Evolutionary conservation across 371 early-diverging fungal genomes (phyloP), one percentile per base, ranked within the genome.

Genomic region (Blastocladiella emersonii): DNA sequence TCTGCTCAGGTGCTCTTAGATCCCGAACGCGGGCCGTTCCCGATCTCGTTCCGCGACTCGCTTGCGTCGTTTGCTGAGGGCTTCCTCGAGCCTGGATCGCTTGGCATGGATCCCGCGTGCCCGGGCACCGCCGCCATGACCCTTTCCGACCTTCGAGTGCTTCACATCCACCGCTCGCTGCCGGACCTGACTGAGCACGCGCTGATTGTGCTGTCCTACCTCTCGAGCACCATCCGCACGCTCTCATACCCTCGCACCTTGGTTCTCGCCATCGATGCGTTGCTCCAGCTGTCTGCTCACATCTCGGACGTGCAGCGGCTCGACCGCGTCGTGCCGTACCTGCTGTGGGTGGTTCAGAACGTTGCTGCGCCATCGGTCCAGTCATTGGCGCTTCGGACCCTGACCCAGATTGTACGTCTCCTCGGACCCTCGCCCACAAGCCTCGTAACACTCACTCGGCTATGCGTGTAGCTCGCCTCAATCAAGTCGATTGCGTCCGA

Each of bases 291-390:
- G 6, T 80, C 81, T 7, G 75, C 80, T 34, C 79, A 86, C 63
- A 66, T 91, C 1, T 68, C 82, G 0, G 92, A 91, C 64, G 85
- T 84, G 62, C 78, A 84, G 37, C 83, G 84, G 48, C 70, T 93
- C 32, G 92, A 96, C 68, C 78, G 91, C 27, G 64, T 90, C 4
- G 76, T 93, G 4, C 95, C 97, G 32, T 91, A 90, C 70, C 57
- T 93, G 30, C 12, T 19, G 30, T 51, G 53, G 53, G n/a, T 48
- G 23, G 17, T 48, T 17, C 39, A 37, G 39, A 5, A 37, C 39
- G 39, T 37, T 7, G 7, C 5, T 13, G 39, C 5, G 39, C 7
- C 39, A 13, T 37, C 39, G 39, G 39, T 13, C 7, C 39, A 13
- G 39, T 13, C 7, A 13, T 5, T 13, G 39, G 39, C 39, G 5